Percentiles rank a stretch among this genome's conserved stretches.
Conservation (phyloP, 1,139 yeast genomes). For the Debaryomycetaceae sp. region DNA sequence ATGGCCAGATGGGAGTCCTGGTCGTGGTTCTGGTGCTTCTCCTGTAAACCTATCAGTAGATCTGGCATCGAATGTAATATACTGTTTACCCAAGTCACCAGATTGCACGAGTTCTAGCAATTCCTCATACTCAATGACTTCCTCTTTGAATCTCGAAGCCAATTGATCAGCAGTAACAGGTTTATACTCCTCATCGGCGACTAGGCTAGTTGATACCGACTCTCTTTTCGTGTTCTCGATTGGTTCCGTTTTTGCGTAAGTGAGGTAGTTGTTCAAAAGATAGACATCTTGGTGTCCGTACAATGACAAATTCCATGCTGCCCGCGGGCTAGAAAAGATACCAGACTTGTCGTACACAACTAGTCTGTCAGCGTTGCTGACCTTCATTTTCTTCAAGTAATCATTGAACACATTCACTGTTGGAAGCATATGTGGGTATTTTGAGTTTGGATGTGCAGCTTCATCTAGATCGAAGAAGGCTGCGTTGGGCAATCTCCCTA, state of each 20-base stretch:
- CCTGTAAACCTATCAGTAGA: conserved; percentile 74
- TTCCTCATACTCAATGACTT: conserved; percentile 64
- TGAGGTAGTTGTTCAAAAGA: conserved; percentile 65
- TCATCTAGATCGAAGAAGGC: conserved; percentile 79
- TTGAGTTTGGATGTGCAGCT: conserved; percentile 52
- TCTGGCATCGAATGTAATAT: conserved; percentile 76
- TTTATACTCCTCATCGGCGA: conserved; percentile 15
- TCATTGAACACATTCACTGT: conserved; percentile 48
- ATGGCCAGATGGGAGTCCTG: conserved; percentile 86
- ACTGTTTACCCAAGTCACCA: conserved; percentile 45
- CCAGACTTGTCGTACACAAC: conserved; percentile 87
- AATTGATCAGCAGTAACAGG: conserved; percentile 21
- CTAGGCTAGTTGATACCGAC: conserved; percentile 8
- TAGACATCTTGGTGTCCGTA: conserved; percentile 71
- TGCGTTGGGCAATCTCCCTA: conserved; percentile 61
- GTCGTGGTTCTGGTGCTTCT: conserved; percentile 78
- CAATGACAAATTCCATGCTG: conserved; percentile 80
- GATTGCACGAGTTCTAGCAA: conserved; percentile 51
- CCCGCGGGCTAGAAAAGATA: conserved; percentile 84
- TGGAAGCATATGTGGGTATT: conserved; percentile 91
- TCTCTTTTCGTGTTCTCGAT: conserved; percentile 15
- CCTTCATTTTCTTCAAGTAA: conserved; percentile 48
- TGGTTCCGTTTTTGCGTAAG: conserved; percentile 36
- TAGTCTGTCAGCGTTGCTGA: conserved; percentile 49
- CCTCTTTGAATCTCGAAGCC: conserved; percentile 32